Percentiles rank a stretch among this genome's conserved stretches.
phyloP scores from a whole-genome alignment of 768 basidiomycete genomes.

The Flagelloscypha sp. region DNA sequence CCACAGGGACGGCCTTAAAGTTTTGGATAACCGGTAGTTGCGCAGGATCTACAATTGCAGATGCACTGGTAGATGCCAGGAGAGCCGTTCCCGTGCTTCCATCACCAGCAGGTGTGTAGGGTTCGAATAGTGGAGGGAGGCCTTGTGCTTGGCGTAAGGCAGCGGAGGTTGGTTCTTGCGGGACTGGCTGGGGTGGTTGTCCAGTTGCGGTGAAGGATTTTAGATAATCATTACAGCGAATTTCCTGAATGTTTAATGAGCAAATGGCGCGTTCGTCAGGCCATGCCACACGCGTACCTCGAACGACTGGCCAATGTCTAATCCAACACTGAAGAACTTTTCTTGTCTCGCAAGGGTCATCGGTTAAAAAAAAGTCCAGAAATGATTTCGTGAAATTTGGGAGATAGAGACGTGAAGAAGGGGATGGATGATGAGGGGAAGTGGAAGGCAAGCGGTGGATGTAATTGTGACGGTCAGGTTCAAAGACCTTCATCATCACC shows the following conservation, averaged over 20 bases:
- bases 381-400: no score
- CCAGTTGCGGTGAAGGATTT: slow-evolving; percentile 38
- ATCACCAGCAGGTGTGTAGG: slow-evolving; percentile 16
- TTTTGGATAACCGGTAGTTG: slow-evolving; percentile 15
- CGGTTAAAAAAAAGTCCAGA: no score
- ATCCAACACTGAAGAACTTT: no score
- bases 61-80: slow-evolving; percentile 12
- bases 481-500: no score
- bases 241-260: slow-evolving; percentile 48
- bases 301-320: no score
- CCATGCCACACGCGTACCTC: no score
- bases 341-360: no score
- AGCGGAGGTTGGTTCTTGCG: slow-evolving; percentile 37
- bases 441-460: no score
- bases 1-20: slow-evolving; percentile 19
- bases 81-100: slow-evolving; percentile 1
- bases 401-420: no score
- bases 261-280: no score
- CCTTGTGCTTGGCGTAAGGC: slow-evolving; percentile 34
- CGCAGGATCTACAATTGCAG: slow-evolving; percentile 10
- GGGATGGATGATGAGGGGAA: no score
- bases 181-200: slow-evolving; percentile 39
- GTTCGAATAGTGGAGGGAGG: slow-evolving; percentile 45
- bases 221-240: slow-evolving; percentile 47
- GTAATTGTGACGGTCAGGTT: no score